Evolutionary conservation across 805 yeast species (phyloP).

Genomic region (Yarrowia bubula): DNA sequence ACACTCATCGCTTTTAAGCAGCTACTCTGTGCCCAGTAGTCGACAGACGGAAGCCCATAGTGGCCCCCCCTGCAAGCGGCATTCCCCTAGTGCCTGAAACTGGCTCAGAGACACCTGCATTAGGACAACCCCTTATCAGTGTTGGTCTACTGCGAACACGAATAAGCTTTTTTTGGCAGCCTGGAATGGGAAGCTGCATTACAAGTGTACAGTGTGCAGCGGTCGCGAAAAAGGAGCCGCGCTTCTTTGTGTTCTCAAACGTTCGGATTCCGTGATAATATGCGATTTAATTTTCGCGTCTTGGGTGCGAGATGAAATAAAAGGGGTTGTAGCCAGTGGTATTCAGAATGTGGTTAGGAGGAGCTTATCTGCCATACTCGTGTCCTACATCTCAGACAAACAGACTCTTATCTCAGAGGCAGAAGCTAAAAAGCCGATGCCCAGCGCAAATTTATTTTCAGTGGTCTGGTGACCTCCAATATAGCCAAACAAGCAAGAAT

Average conservation of each 20-base stretch:
- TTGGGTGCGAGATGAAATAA: not conserved
- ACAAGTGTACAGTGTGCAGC: slow-evolving; percentile 4
- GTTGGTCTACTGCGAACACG: not conserved
- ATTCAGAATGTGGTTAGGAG: not conserved
- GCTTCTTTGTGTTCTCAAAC: not conserved
- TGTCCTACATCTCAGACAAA: not conserved
- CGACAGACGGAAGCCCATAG: not conserved
- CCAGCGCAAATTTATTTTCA: not conserved
- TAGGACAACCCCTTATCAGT: slow-evolving; percentile 19
- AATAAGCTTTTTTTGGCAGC: slow-evolving; percentile 9
- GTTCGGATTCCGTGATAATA: not conserved
- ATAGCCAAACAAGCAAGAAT: no score
- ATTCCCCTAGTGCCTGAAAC: not conserved
- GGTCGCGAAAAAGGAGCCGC: not conserved
- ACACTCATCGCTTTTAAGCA: no score
- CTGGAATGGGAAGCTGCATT: slow-evolving; percentile 1
- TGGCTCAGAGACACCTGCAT: not conserved
- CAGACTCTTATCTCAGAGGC: not conserved
- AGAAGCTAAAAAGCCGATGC: not conserved
- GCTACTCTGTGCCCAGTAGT: no score
- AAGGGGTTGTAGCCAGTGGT: not conserved
- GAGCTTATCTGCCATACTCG: not conserved
- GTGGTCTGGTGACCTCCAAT: not conserved
- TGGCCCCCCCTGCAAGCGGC: not conserved
- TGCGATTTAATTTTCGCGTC: not conserved